Conservation (phyloP, 2,329 filamentous ascomycete species). For the Aspergillus fructus region DNA sequence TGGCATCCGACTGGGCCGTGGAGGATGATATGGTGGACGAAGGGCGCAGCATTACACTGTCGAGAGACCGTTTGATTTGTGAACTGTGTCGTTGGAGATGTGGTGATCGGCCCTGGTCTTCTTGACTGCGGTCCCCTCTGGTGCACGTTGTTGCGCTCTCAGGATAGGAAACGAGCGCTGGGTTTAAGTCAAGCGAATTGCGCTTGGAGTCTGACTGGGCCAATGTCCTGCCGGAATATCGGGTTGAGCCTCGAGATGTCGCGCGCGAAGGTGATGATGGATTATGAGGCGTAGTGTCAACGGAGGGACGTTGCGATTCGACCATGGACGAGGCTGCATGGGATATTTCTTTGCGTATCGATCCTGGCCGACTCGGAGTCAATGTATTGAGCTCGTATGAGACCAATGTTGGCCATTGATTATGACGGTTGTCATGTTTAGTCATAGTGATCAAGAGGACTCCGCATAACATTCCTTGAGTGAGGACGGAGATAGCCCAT, state of each 20-base stretch:
- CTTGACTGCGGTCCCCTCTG: conserved; percentile 1
- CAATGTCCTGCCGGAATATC: conserved; percentile 32
- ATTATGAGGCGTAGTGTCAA: conserved; percentile 9
- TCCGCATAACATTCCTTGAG: conserved; percentile 32
- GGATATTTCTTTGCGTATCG: conserved; percentile 8
- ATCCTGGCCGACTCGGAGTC: conserved; percentile 14
- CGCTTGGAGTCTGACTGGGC: conserved; percentile 24
- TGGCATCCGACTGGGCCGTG: conserved; percentile 13
- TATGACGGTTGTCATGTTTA: conserved; percentile 7
- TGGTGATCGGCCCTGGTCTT: conserved; percentile 2
- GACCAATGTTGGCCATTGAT: conserved; percentile 24
- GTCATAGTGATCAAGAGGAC: conserved; percentile 23
- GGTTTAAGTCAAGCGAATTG: conserved; percentile 23
- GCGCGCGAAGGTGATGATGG: conserved; percentile 26
- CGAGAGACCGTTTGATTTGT: conserved; percentile 25
- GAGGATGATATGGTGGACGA: conserved; percentile 20
- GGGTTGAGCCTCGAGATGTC: conserved; percentile 27
- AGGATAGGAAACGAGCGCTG: conserved; percentile 12
- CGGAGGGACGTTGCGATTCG: conserved; percentile 15
- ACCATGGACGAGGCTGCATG: conserved; percentile 11
- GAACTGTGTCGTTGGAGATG: conserved; percentile 16
- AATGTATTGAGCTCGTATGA: conserved; percentile 24
- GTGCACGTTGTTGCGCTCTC: conserved; percentile 10
- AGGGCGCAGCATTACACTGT: conserved; percentile 23
- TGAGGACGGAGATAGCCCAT: conserved; percentile 34